Evolutionary conservation across 169 alveolate genomes (phyloP).

Genomic region (Plasmodium ovale): DNA sequence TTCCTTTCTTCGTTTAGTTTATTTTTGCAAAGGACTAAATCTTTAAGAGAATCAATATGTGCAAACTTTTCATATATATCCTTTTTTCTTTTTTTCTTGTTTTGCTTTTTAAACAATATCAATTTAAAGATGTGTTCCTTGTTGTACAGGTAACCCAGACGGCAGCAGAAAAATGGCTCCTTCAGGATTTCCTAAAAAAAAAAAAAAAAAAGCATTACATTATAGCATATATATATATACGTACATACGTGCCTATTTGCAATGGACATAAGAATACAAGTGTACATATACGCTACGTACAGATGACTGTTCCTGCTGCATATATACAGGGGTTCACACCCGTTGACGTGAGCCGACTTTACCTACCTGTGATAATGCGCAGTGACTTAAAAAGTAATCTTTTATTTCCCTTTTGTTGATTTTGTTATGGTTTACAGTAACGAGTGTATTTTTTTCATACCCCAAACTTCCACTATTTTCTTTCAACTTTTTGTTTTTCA

Average conservation of each 20-base stretch:
- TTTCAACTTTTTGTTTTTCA: slow-evolving; percentile 61
- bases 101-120: slow-evolving; percentile 35
- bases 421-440: slow-evolving; percentile 31
- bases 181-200: slow-evolving; percentile 32
- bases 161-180: slow-evolving; percentile 72
- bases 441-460: slow-evolving; percentile 68
- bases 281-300: not conserved
- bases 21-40: slow-evolving; percentile 53
- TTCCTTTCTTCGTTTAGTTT: slow-evolving; percentile 57
- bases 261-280: not conserved
- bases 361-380: slow-evolving; percentile 60
- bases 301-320: not conserved
- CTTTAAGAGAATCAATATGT: slow-evolving; percentile 62
- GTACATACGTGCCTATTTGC: slow-evolving; percentile 2
- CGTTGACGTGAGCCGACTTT: not conserved
- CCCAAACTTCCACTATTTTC: slow-evolving; percentile 72
- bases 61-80: slow-evolving; percentile 39
- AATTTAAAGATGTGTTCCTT: slow-evolving; percentile 36
- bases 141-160: slow-evolving; percentile 61
- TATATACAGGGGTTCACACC: not conserved
- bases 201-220: not conserved
- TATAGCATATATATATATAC: not conserved
- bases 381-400: slow-evolving; percentile 57
- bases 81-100: slow-evolving; percentile 49
- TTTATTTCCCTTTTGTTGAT: slow-evolving; percentile 34